These are phyloP conservation scores for Fusarium oxysporum DNA, from an alignment of 2,329 filamentous ascomycete genomes.

Conservation along the genomic window DNA sequence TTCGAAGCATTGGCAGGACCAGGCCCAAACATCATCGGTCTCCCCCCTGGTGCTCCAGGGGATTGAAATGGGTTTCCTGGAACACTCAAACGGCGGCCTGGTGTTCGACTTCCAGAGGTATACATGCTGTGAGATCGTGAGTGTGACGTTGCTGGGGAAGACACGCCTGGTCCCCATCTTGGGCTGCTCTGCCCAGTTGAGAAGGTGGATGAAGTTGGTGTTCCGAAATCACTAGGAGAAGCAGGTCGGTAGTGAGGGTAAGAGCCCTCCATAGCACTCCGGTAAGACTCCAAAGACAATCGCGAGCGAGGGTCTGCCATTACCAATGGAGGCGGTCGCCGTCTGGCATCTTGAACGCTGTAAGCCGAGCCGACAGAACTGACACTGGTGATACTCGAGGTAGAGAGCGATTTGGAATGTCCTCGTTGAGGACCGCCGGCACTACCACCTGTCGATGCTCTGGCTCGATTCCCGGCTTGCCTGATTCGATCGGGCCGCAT, in stretches of 20 bases:
- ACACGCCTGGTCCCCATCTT: conserved; percentile 73
- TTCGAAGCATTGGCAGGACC: conserved; percentile 67
- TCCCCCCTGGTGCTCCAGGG: conserved; percentile 66
- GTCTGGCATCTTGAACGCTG: conserved; percentile 73
- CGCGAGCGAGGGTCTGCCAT: conserved; percentile 81
- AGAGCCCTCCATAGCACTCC: conserved; percentile 71
- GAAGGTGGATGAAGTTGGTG: conserved; percentile 85
- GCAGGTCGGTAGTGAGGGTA: conserved; percentile 70
- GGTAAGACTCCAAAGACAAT: conserved; percentile 75
- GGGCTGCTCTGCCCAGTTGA: conserved; percentile 83
- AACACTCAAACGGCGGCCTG: conserved; percentile 82
- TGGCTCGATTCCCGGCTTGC: conserved; percentile 76
- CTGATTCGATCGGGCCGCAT: conserved; percentile 88
- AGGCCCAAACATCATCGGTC: conserved; percentile 66
- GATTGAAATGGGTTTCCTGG: conserved; percentile 81
- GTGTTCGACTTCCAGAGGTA: conserved; percentile 69
- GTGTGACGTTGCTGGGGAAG: conserved; percentile 78
- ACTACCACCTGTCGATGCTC: conserved; percentile 82
- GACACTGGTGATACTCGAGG: conserved; percentile 85
- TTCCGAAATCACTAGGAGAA: conserved; percentile 81
- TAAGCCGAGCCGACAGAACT: conserved; percentile 75
- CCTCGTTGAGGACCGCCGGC: conserved; percentile 77
- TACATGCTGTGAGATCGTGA: conserved; percentile 81
- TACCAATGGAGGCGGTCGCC: conserved; percentile 82
- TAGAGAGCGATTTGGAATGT: conserved; percentile 86